Evolutionary conservation across 257 asterid species (phyloP).

Genomic region (Primulina eburnea): DNA sequence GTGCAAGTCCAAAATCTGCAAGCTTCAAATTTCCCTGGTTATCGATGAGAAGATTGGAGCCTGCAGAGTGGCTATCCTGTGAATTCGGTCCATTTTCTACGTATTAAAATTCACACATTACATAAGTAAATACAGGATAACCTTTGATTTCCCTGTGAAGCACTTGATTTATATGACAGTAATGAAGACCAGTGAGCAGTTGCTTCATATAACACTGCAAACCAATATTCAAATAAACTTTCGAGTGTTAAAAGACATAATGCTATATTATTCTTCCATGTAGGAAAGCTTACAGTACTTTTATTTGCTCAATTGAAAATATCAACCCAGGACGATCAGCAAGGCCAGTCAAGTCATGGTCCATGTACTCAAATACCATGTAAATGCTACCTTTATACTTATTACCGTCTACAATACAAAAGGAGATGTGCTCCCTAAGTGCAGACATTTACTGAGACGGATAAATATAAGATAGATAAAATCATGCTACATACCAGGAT

Average conservation of each 20-base stretch:
- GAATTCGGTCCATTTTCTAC: slow-evolving; percentile 16
- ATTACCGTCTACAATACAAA: slow-evolving; percentile 54
- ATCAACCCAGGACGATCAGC: slow-evolving; percentile 80
- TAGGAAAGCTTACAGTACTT: slow-evolving; percentile 49
- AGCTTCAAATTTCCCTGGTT: slow-evolving; percentile 95
- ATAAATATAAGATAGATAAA: slow-evolving; percentile 14
- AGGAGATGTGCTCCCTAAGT: slow-evolving; percentile 13
- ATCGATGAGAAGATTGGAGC: slow-evolving; percentile 93
- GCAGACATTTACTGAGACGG: slow-evolving; percentile 19
- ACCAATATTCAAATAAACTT: slow-evolving; percentile 25
- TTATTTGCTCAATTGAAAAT: slow-evolving; percentile 88
- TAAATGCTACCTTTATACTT: slow-evolving; percentile 87
- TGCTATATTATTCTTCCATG: slow-evolving; percentile 6
- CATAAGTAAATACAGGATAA: slow-evolving; percentile 24
- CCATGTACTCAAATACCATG: slow-evolving; percentile 85
- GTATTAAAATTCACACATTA: slow-evolving; percentile 7
- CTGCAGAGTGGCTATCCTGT: slow-evolving; percentile 39
- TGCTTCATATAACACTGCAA: slow-evolving; percentile 96
- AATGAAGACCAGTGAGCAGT: slow-evolving; percentile 90
- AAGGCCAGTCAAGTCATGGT: slow-evolving; percentile 2
- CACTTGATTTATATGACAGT: slow-evolving; percentile 90
- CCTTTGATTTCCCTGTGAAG: slow-evolving; percentile 99
- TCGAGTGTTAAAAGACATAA: slow-evolving; percentile 25
- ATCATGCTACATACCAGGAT: slow-evolving; percentile 49
- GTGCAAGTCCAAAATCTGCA: slow-evolving; percentile 95